phyloP scores from a whole-genome alignment of 83 land plant species.

The Isoetes engelmannii region DNA sequence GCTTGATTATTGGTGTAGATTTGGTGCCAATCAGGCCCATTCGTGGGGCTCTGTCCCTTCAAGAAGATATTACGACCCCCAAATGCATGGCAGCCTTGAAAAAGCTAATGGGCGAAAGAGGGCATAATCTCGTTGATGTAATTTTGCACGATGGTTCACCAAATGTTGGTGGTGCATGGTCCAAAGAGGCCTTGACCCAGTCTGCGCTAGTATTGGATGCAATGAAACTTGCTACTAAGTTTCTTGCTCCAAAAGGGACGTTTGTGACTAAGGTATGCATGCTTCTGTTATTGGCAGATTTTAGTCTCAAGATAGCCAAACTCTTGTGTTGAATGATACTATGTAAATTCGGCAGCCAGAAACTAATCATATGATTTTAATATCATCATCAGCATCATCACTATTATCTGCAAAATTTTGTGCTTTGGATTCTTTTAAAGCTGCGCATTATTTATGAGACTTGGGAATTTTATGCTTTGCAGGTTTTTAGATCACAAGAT shows the following conservation, averaged over 20 bases:
- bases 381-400: too few relatives aligned
- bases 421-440: too few relatives aligned
- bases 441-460: too few relatives aligned
- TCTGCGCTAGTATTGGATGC: conserved; percentile 79
- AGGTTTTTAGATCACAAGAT: conserved; percentile 97
- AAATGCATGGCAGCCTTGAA: conserved; percentile 52
- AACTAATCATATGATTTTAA: too few relatives aligned
- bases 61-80: conserved; percentile 72
- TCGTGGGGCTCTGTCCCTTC: conserved; percentile 61
- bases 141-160: conserved; percentile 92
- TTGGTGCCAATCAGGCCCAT: conserved; percentile 74
- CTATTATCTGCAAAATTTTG: too few relatives aligned
- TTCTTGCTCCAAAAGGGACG: conserved; percentile 76
- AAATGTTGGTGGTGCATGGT: conserved; percentile 90
- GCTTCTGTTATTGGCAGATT: too few relatives aligned
- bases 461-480: conserved; percentile 2
- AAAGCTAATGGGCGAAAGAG: conserved; percentile 49
- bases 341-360: too few relatives aligned
- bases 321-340: too few relatives aligned
- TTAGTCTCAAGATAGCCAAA: too few relatives aligned
- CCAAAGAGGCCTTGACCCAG: conserved; percentile 72
- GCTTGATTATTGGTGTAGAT: conserved; percentile 72
- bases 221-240: conserved; percentile 60
- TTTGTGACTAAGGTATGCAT: conserved; percentile 76
- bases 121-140: conserved; percentile 55